Evolutionary conservation across 164 flowering plant genomes (phyloP).

Genomic region (Aristolochia contorta): DNA sequence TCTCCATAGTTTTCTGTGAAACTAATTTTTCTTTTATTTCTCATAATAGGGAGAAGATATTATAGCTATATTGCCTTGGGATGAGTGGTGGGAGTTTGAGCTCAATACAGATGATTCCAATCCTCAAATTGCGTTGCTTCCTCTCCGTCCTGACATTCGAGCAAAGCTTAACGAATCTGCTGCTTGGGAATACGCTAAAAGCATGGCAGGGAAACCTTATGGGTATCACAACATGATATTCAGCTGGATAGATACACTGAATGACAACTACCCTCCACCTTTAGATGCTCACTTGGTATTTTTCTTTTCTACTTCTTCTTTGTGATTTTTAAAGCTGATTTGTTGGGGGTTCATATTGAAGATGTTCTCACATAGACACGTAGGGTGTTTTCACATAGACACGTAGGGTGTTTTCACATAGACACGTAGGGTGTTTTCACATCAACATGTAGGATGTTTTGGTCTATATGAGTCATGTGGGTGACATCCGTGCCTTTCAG

Average conservation of each 20-base stretch:
- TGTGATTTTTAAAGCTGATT: neutral
- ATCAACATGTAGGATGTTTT: neutral
- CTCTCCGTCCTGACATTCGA: slow-evolving; percentile 75
- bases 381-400: no score
- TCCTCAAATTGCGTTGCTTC: slow-evolving; percentile 94
- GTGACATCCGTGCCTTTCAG: slow-evolving; percentile 22
- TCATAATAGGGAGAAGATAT: slow-evolving; percentile 68
- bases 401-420: no score
- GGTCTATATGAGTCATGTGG: neutral
- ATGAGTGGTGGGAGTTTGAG: slow-evolving; percentile 97
- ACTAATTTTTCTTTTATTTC: neutral
- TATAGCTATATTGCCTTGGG: slow-evolving; percentile 84
- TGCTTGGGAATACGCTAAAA: slow-evolving; percentile 93
- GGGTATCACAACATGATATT: slow-evolving; percentile 96
- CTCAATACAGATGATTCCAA: slow-evolving; percentile 78
- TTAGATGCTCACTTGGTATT: slow-evolving; percentile 90
- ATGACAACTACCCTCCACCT: slow-evolving; percentile 83
- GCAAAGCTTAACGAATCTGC: slow-evolving; percentile 89
- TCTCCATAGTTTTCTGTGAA: no score
- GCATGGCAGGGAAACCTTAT: slow-evolving; percentile 74
- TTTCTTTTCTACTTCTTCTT: neutral
- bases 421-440: no score
- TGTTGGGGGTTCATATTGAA: neutral
- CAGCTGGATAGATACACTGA: slow-evolving; percentile 93
- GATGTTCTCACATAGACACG: neutral